A percentile compares a stretch with the other conserved stretches of the same genome.
Evolutionary conservation across 768 basidiomycete species (phyloP).

Genomic region (Auriscalpium orientale): DNA sequence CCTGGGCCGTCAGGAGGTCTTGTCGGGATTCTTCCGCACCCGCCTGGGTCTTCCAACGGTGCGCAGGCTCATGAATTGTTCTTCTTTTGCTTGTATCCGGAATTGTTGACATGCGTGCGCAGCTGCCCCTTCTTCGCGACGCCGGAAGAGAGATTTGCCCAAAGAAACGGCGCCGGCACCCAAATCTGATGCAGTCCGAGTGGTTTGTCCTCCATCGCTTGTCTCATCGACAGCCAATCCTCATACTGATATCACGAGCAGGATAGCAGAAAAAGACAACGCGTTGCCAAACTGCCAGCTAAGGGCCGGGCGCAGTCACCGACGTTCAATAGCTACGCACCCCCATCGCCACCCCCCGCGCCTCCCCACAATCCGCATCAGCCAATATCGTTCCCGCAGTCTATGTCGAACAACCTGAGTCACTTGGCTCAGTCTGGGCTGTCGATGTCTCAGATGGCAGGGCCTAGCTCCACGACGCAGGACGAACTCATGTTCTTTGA

Average conservation of each 20-base stretch:
- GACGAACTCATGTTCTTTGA: conserved; percentile 94
- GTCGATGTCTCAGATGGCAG: conserved; percentile 4
- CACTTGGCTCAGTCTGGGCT: conserved; percentile 10
- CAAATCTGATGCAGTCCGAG: conserved; percentile 2
- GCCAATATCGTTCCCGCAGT: conserved; percentile 1
- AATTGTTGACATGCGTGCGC: background rate
- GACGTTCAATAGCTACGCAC: conserved; percentile 12
- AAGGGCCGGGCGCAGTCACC: conserved; percentile 15
- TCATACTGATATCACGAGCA: background rate
- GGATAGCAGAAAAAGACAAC: conserved; percentile 15
- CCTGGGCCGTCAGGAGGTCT: conserved; percentile 33
- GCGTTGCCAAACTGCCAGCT: conserved; percentile 4
- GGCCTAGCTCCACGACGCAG: conserved; percentile 26
- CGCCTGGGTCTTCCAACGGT: conserved; percentile 25
- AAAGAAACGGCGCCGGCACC: conserved; percentile 40
- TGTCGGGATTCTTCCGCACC: conserved; percentile 45
- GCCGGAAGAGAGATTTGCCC: conserved; percentile 40
- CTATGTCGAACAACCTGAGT: background rate
- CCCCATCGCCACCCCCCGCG: conserved; percentile 13
- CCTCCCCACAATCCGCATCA: conserved; percentile 9
- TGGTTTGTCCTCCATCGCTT: conserved; percentile 4
- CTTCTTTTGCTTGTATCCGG: background rate
- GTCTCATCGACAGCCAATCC: background rate
- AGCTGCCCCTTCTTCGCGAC: conserved; percentile 23
- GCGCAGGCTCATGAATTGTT: conserved; percentile 16